Evolutionary conservation across 2,329 filamentous ascomycete genomes (phyloP).

Genomic region (Neonectria magnoliae): DNA sequence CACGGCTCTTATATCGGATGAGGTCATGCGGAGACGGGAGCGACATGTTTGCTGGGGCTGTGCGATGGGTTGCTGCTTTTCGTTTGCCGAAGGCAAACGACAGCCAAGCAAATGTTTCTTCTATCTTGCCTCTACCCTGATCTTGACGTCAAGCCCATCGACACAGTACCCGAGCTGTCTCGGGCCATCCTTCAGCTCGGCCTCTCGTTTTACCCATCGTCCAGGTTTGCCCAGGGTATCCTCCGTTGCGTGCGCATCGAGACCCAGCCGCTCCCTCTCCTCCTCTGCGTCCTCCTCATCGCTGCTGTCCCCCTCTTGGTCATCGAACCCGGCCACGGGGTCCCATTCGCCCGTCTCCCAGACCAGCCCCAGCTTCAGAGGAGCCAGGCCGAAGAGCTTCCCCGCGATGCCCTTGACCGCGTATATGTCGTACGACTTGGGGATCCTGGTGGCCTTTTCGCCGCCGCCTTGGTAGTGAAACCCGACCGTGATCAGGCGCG

Average conservation of each 20-base stretch:
- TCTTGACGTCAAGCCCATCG: conserved; percentile 74
- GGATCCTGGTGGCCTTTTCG: conserved; percentile 64
- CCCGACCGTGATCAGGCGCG: conserved; percentile 75
- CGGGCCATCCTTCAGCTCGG: conserved; percentile 82
- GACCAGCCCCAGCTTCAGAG: conserved; percentile 73
- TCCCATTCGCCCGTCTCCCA: conserved; percentile 96
- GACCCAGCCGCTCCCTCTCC: conserved; percentile 39
- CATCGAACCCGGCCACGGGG: conserved; percentile 72
- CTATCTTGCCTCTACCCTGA: conserved; percentile 71
- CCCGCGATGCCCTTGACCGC: conserved; percentile 81
- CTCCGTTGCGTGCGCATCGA: conserved; percentile 40
- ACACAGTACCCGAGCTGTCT: conserved; percentile 86
- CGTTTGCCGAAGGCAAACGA: conserved; percentile 17
- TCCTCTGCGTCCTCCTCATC: conserved; percentile 60
- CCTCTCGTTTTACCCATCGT: conserved; percentile 79
- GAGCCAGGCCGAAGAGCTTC: conserved; percentile 71
- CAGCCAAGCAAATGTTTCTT: conserved; percentile 10
- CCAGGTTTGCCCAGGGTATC: conserved; percentile 51
- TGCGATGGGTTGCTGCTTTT: neutral
- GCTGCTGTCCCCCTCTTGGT: conserved; percentile 64
- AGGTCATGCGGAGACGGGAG: neutral
- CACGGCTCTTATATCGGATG: neutral
- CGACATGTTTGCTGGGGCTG: neutral
- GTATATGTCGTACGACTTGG: conserved; percentile 83
- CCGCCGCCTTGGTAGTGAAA: conserved; percentile 50